Base-by-base conservation (phyloP, 1,284 basidiomycete genomes). In the Sporisorium scitamineum region DNA sequence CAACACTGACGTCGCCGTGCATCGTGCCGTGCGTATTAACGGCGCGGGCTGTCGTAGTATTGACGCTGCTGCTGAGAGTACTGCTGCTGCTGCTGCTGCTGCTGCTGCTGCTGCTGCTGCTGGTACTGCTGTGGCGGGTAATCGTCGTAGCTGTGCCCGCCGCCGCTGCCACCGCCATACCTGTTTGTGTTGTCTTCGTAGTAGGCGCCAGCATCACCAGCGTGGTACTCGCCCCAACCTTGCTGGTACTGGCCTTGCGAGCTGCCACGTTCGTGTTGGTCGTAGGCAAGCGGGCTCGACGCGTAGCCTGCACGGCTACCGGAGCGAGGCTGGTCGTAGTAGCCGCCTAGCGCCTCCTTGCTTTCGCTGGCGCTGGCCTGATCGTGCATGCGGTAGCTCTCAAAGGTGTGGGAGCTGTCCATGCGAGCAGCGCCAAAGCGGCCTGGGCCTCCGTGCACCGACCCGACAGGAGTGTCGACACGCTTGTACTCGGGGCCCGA, bases 331-430 rank as follows among this genome's bases (percentile, higher is more conserved):
- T 69, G 45, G 70, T 82, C 80, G 54, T 78, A 82, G 72, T 75
- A 81, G 55, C 66, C 63, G n/a, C 70, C 68, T n/a, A 73, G 61
- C 27, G 63, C 63, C 58, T 77, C 75, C 65, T 75, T 70, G 73
- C 75, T 65, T 52, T 73, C 68, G 39, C 34, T 56, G 39, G n/a
- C 58, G 68, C 62, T 65, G 39, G 39, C 42, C 53, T 80, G 67
- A 54, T 82, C 79, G 44, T 79, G 57, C 81, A 82, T 80, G 56
- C 75, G 73, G 70, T 79, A 83, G 53, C 63, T 72, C 63, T 83
- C 81, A 54, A 79, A 83, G 2, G 80, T 83, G 29, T 76, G 29
- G 9, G 69, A 52, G 61, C 69, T 71, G 57, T 76, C 69, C 65
- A 61, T 60, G 34, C 67, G 58, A 22, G 61, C 61, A 48, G 52